Conservation (phyloP, 352 stramenopile genomes). For the Phytopythium mirpurense region DNA sequence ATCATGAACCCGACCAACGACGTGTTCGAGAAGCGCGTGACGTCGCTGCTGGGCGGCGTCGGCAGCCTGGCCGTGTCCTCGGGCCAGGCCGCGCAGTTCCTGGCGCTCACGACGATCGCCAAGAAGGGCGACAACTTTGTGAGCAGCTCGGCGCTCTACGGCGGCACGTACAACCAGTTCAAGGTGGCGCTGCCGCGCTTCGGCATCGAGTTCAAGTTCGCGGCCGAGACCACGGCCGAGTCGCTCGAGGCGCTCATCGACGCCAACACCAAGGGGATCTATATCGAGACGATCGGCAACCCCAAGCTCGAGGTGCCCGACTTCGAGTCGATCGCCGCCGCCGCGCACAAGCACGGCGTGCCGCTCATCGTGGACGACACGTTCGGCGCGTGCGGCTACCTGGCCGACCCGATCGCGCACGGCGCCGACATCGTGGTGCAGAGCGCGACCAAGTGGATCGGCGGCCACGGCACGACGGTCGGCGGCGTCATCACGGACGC, state of each 20-base stretch:
- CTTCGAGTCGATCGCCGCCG: conserved; percentile 1
- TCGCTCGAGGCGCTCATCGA: not conserved
- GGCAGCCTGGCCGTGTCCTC: not conserved
- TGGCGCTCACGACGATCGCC: conserved; percentile 3
- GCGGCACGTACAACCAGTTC: conserved; percentile 4
- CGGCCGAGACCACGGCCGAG: conserved; percentile 2
- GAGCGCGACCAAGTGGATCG: conserved; percentile 3
- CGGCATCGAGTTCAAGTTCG: conserved; percentile 4
- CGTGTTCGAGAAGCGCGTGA: conserved; percentile 3
- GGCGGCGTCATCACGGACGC: conserved; percentile 4
- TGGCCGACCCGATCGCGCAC: conserved; percentile 1
- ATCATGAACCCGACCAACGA: conserved; percentile 2
- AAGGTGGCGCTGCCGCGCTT: conserved; percentile 4
- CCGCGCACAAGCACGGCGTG: conserved; percentile 2
- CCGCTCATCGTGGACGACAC: conserved; percentile 4
- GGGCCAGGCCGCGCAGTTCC: conserved; percentile 1
- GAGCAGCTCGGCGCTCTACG: conserved; percentile 3
- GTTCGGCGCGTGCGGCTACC: conserved; percentile 1
- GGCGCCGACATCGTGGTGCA: conserved; percentile 3
- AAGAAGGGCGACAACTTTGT: conserved; percentile 3
- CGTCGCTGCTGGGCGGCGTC: conserved; percentile 1
- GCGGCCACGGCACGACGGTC: conserved; percentile 1
- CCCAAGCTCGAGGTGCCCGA: conserved; percentile 3
- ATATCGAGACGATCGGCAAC: conserved; percentile 3
- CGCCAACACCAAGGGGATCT: not conserved